Evolutionary conservation across 1,284 basidiomycete species (phyloP).

Genomic region (Melampsora americana): DNA sequence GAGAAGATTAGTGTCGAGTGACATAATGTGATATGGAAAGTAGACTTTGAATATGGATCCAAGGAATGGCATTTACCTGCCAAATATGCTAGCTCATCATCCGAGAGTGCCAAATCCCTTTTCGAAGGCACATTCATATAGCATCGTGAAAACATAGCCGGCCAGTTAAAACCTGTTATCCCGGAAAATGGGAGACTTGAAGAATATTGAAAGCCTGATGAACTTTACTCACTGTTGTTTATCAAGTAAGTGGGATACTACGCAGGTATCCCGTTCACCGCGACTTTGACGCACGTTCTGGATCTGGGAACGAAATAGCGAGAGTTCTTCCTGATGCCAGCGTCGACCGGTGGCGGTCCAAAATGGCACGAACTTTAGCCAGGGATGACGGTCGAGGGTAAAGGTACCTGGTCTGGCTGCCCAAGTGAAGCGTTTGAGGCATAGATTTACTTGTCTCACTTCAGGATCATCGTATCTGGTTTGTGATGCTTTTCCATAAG

Average conservation of each 20-base stretch:
- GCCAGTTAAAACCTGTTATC: too few relatives aligned
- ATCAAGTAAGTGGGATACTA: slow-evolving; percentile 30
- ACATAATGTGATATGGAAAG: background rate
- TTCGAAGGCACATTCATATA: too few relatives aligned
- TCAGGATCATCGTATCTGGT: slow-evolving; percentile 62
- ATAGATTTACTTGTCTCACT: slow-evolving; percentile 60
- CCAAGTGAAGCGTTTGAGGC: slow-evolving; percentile 59
- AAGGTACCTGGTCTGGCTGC: slow-evolving; percentile 62
- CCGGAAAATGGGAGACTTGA: too few relatives aligned
- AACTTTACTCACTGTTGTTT: slow-evolving; percentile 28
- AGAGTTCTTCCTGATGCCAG: slow-evolving; percentile 63
- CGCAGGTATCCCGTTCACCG: slow-evolving; percentile 24
- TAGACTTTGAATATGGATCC: background rate
- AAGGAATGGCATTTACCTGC: slow-evolving; percentile 27
- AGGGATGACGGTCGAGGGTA: slow-evolving; percentile 63
- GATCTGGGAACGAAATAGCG: slow-evolving; percentile 61
- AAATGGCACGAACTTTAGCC: slow-evolving; percentile 62
- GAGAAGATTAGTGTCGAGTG: too few relatives aligned
- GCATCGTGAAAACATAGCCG: too few relatives aligned
- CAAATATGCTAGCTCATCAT: slow-evolving; percentile 47
- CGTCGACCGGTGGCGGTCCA: slow-evolving; percentile 61
- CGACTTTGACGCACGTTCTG: slow-evolving; percentile 55
- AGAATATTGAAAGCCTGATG: too few relatives aligned
- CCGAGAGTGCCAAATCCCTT: slow-evolving; percentile 24
- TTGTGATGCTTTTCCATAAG: slow-evolving; percentile 63